Base-by-base conservation (phyloP, 2,329 filamentous ascomycete genomes). In the Colletotrichum sublineola region DNA sequence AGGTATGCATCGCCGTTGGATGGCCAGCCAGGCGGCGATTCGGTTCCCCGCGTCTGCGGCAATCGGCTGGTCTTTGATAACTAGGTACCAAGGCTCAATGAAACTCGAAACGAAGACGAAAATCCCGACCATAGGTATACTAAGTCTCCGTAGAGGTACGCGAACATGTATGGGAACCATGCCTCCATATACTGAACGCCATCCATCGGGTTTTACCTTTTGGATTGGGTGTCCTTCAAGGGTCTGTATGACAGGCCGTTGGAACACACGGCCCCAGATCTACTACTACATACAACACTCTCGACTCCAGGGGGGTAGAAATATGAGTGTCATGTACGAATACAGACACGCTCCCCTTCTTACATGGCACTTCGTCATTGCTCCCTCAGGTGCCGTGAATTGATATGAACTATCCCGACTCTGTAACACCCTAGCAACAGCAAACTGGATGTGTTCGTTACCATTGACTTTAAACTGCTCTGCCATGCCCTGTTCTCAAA, bases 391-490 rank as follows among this genome's bases (percentile, higher is more conserved):
- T 72, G 58, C 52, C 58, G 46, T 52, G 40, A 40, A 68, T 61
- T 72, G 65, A 58, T 68, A 61, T 65, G 69, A 68, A 60, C 65
- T 60, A 69, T 60, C 57, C 64, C 67, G 38, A 64, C 58, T 63
- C 69, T 72, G 69, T 72, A 72, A 68, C 69, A 48, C 58, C 58
- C 58, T 69, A 63, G 65, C 38, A 68, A 38, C 58, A 68, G 44
- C 58, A 58, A 72, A 72, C 65, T 63, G 53, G 69, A 69, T 68
- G 65, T 68, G 69, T 64, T 72, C 65, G 65, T 72, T 63, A 38
- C 57, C 69, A 68, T 63, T 68, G 66, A 68, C 52, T 63, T 58
- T 46, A 24, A 50, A 65, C 65, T 63, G 63, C 65, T 44, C 58
- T 53, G 58, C 66, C 61, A 66, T 58, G 69, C 69, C 65, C 68